Evolutionary conservation across 108 stramenopile species (phyloP).

Genomic region (Fragilaria crotonensis): DNA sequence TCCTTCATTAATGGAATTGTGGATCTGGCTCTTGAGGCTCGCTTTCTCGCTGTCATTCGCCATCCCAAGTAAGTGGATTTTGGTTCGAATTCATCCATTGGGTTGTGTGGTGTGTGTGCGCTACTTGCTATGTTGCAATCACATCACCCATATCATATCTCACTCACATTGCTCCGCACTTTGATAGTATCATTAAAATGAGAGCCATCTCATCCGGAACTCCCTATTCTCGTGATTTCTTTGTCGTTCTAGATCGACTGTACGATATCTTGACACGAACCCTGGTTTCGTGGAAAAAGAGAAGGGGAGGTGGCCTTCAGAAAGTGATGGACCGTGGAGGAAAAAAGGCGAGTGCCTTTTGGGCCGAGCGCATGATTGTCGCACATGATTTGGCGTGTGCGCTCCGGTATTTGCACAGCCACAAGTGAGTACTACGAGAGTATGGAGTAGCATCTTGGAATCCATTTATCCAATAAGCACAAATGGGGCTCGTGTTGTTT

Average conservation of each 20-base stretch:
- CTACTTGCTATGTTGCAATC: no score
- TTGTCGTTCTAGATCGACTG: constrained; percentile 70
- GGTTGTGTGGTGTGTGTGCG: background rate
- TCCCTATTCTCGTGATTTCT: constrained; percentile 41
- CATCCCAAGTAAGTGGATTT: constrained; percentile 46
- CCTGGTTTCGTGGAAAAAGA: constrained; percentile 62
- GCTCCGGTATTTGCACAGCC: constrained; percentile 52
- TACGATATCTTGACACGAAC: constrained; percentile 64
- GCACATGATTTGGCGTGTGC: constrained; percentile 56
- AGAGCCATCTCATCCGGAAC: constrained; percentile 30
- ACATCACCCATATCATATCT: no score
- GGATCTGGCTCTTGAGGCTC: constrained; percentile 74
- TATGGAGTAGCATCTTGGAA: background rate
- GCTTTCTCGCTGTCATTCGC: constrained; percentile 68
- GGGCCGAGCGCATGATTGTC: constrained; percentile 45
- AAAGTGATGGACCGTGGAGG: constrained; percentile 55
- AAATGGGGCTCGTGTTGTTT: background rate
- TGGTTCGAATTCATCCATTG: background rate
- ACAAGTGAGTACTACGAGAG: constrained; percentile 30
- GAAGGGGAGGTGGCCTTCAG: constrained; percentile 39
- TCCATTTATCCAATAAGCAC: background rate
- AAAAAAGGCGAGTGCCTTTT: constrained; percentile 57
- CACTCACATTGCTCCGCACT: background rate
- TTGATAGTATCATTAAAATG: constrained; percentile 76
- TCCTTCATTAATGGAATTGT: constrained; percentile 65